Evolutionary conservation across 2,329 filamentous ascomycete species (phyloP).

Genomic region (Aureobasidium sp.): DNA sequence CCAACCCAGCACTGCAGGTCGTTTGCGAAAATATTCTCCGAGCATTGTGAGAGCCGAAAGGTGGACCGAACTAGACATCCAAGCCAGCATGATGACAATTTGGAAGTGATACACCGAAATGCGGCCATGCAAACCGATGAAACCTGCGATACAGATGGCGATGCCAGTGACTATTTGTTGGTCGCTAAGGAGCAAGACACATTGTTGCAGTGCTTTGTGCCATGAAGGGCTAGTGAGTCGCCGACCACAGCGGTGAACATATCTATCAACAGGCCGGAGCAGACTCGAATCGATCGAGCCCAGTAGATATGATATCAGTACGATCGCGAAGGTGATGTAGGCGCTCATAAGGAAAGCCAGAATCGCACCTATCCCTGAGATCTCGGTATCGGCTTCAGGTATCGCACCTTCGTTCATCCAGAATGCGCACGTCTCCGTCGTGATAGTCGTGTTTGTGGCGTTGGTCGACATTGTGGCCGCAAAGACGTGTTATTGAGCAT

Average conservation of each 20-base stretch:
- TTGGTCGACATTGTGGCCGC: background rate
- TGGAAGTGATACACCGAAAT: conserved; percentile 33
- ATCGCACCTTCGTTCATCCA: background rate
- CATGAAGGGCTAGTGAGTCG: background rate
- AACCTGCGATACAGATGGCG: background rate
- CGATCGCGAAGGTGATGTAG: background rate
- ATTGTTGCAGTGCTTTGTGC: background rate
- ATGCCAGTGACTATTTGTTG: background rate
- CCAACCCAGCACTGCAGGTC: background rate
- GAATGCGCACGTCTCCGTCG: background rate
- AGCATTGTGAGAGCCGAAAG: conserved; percentile 25
- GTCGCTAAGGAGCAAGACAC: background rate
- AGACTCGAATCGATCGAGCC: background rate
- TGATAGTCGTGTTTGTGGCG: background rate
- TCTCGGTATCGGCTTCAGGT: background rate
- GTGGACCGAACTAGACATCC: conserved; percentile 33
- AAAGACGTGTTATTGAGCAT: no score
- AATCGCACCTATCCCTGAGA: background rate
- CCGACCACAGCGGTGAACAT: background rate
- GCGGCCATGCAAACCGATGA: background rate
- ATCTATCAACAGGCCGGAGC: background rate
- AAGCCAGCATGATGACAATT: conserved; percentile 33
- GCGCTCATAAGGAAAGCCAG: background rate
- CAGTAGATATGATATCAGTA: background rate
- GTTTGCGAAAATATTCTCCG: background rate